Evolutionary conservation across 176 grass and related monocot species (phyloP), one percentile per base, ranked within the genome.

Genomic region (Puccinellia tenuiflora): DNA sequence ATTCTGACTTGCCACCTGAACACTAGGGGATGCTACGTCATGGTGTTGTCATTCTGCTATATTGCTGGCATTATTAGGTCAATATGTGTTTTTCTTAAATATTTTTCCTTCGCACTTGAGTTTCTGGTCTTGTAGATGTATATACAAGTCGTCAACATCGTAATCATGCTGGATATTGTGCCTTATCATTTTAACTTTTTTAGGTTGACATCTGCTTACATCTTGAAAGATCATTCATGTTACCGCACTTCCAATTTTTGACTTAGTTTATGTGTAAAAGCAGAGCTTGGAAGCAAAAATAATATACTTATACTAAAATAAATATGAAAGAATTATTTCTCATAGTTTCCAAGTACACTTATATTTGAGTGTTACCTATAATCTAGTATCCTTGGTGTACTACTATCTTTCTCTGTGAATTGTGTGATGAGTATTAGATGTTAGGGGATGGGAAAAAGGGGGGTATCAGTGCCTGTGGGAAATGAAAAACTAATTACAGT

Each of bases 301-400:
- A 86, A 79, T 75, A 72, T 65, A 24, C 73, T 57, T 83, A 1
- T 59, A 79, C 72, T 77, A 83, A 67, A 86, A 90, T 86, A 86
- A 90, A 86, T 86, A 83, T 39, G 74, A 86, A 90, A 74, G 73
- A 83, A 83, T 86, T 83, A 86, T 90, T 86, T 86, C 55, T 90
- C 29, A 26, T 47, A 61, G 66, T 90, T 83, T 79, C 35, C 46
- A 75, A 75, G 79, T 86, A 86, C 79, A 90, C 30, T 90, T 90
- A 82, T 84, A 83, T 79, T 90, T 90, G 74, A 52, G 79, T 74
- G 88, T 83, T 86, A 86, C 75, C 84, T 90, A 90, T 83, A 66
- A 78, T 78, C 73, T 82, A 78, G 4, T 72, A 73, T 86, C 65
- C 25, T 86, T 83, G 47, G 62, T 90, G 73, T 86, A 73, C 84